Evolutionary conservation across 768 basidiomycete species (phyloP).

Genomic region (Roridomyces roridus): DNA sequence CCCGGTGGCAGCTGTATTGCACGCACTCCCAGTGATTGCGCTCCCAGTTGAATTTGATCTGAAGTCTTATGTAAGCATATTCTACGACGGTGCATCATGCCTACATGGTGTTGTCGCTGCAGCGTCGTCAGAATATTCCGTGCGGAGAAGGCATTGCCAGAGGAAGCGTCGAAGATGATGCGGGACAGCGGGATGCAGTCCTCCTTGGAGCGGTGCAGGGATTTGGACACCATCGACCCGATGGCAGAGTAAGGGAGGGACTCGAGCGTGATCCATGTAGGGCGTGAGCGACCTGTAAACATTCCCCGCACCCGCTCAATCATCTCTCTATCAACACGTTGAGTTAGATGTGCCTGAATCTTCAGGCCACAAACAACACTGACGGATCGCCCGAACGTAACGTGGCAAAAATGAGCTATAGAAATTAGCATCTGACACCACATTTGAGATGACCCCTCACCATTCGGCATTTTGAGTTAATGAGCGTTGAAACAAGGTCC

Average conservation of each 20-base stretch:
- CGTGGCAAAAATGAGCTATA: slow-evolving; percentile 68
- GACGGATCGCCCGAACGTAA: slow-evolving; percentile 63
- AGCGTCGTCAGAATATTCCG: slow-evolving; percentile 68
- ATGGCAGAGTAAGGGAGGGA: slow-evolving; percentile 64
- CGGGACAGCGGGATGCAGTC: slow-evolving; percentile 60
- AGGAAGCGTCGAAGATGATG: slow-evolving; percentile 61
- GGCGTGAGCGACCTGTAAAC: slow-evolving; percentile 61
- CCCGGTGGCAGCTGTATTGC: neutral
- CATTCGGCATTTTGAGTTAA: slow-evolving; percentile 71
- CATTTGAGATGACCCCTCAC: slow-evolving; percentile 36
- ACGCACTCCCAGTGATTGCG: slow-evolving; percentile 71
- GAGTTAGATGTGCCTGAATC: slow-evolving; percentile 1
- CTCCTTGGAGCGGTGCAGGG: slow-evolving; percentile 63
- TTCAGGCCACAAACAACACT: slow-evolving; percentile 22
- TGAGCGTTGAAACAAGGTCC: slow-evolving; percentile 67
- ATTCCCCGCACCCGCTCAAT: slow-evolving; percentile 60
- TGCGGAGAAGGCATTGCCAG: slow-evolving; percentile 75
- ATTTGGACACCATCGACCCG: slow-evolving; percentile 64
- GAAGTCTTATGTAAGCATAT: slow-evolving; percentile 1
- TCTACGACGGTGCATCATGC: slow-evolving; percentile 24
- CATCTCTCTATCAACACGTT: slow-evolving; percentile 38
- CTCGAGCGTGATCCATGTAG: slow-evolving; percentile 73
- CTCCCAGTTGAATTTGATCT: slow-evolving; percentile 74
- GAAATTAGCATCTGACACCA: slow-evolving; percentile 12
- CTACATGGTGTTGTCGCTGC: slow-evolving; percentile 66